Percentiles rank a stretch among this genome's conserved stretches.
Conservation (phyloP, 495 filamentous ascomycete species). For the Halenospora varia region DNA sequence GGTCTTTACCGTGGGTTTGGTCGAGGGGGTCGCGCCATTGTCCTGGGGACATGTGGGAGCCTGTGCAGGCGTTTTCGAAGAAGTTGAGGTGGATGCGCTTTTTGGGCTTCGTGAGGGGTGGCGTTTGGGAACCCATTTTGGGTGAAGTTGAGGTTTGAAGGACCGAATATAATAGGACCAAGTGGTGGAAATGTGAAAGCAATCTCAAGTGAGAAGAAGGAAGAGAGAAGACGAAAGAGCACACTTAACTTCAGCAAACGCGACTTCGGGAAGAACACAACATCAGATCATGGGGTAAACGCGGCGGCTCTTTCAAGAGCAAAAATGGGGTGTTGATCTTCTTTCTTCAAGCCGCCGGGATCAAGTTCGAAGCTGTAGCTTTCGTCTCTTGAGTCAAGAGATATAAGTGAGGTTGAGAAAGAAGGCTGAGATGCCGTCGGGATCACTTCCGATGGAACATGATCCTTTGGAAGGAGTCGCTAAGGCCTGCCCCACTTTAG, state of each 20-base stretch:
- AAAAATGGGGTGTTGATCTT: neutral
- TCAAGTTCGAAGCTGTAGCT: too few relatives aligned
- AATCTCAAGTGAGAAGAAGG: too few relatives aligned
- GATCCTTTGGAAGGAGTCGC: too few relatives aligned
- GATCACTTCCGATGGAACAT: neutral
- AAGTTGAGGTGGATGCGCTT: neutral
- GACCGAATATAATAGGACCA: too few relatives aligned
- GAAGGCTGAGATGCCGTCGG: neutral
- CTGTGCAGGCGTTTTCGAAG: neutral
- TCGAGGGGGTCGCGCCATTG: neutral
- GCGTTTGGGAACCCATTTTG: neutral
- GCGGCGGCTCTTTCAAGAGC: neutral
- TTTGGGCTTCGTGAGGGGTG: neutral
- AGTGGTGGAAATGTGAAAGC: too few relatives aligned
- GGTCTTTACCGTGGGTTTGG: neutral
- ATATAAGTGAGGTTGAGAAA: neutral
- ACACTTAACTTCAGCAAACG: neutral
- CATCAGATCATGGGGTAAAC: neutral
- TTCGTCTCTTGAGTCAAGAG: too few relatives aligned
- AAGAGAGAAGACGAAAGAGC: neutral
- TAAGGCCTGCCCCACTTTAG: too few relatives aligned
- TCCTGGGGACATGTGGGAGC: neutral
- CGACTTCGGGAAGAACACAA: neutral
- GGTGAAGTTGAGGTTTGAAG: neutral
- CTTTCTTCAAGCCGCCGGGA: too few relatives aligned